Conservation (phyloP, 345 rosid species). For the Eucalyptus sp. region DNA sequence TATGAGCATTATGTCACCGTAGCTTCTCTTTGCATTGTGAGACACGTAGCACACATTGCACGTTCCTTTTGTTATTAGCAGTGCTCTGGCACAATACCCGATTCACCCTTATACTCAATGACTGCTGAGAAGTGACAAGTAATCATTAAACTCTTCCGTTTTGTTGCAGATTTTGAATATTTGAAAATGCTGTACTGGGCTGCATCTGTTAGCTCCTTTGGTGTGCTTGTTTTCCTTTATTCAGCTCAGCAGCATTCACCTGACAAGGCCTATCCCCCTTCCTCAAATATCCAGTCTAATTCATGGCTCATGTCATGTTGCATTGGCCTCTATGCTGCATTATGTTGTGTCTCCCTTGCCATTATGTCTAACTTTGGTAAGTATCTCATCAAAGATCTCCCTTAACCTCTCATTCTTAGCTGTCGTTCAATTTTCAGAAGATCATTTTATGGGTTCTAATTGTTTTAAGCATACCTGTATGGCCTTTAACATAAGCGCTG, state of each 20-base stretch:
- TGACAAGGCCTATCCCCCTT: not conserved
- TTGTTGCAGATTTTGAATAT: not conserved
- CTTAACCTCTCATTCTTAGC: not conserved
- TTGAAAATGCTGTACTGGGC: conserved; percentile 79
- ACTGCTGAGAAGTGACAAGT: not conserved
- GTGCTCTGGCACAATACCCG: not conserved
- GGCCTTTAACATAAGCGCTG: not conserved
- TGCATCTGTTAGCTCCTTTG: conserved; percentile 46
- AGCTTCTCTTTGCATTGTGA: not conserved
- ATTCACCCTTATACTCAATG: not conserved
- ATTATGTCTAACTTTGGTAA: conserved; percentile 47
- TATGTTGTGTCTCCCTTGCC: conserved; percentile 42
- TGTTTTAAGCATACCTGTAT: not conserved
- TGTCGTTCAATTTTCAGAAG: not conserved
- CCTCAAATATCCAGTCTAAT: conserved; percentile 18
- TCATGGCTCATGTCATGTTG: conserved; percentile 33
- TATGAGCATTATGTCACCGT: not conserved
- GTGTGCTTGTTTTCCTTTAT: conserved; percentile 54
- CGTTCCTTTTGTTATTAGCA: not conserved
- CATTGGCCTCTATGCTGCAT: conserved; percentile 25
- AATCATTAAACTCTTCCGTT: not conserved
- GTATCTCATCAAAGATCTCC: not conserved
- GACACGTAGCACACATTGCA: not conserved
- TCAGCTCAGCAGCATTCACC: conserved; percentile 14
- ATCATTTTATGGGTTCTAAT: not conserved